Percentiles rank a stretch among this genome's conserved stretches.
phyloP scores from a whole-genome alignment of 2,329 filamentous ascomycete genomes.

The Talaromyces sp. region DNA sequence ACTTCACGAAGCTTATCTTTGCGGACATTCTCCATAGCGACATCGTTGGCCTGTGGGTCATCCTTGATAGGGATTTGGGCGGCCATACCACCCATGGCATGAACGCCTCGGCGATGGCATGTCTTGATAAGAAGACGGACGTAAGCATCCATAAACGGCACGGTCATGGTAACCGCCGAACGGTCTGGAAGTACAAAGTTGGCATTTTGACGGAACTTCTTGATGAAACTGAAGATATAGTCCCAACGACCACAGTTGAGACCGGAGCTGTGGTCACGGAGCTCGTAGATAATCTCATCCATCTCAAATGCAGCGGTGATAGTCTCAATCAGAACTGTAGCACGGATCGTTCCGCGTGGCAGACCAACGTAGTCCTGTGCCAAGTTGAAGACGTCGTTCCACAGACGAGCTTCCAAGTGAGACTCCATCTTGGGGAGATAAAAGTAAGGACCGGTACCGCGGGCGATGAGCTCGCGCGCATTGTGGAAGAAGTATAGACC shows the following conservation, averaged over 20 bases:
- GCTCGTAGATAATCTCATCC: slow-evolving; percentile 99
- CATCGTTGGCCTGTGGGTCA: slow-evolving; percentile 84
- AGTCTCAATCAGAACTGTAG: slow-evolving; percentile 94
- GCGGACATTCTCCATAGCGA: slow-evolving; percentile 88
- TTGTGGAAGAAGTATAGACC: slow-evolving; percentile 99
- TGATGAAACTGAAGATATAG: slow-evolving; percentile 99
- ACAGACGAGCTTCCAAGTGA: slow-evolving; percentile 92
- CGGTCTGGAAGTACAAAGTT: slow-evolving; percentile 93
- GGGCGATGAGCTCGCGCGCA: slow-evolving; percentile 79
- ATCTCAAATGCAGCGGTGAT: slow-evolving; percentile 98
- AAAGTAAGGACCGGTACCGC: slow-evolving; percentile 90
- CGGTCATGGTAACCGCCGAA: slow-evolving; percentile 90
- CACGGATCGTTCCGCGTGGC: slow-evolving; percentile 86
- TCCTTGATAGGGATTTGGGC: slow-evolving; percentile 99
- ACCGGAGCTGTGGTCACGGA: slow-evolving; percentile 91
- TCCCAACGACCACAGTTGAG: slow-evolving; percentile 99
- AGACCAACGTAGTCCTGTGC: slow-evolving; percentile 91
- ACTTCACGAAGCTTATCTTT: slow-evolving; percentile 96
- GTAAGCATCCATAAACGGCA: slow-evolving; percentile 97
- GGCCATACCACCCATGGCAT: slow-evolving; percentile 98
- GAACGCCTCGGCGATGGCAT: slow-evolving; percentile 93
- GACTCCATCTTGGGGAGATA: slow-evolving; percentile 98
- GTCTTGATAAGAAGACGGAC: slow-evolving; percentile 97
- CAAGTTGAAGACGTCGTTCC: slow-evolving; percentile 98
- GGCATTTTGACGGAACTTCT: slow-evolving; percentile 95